phyloP scores from a whole-genome alignment of 2,329 filamentous ascomycete genomes.

The Diaporthe destruens region DNA sequence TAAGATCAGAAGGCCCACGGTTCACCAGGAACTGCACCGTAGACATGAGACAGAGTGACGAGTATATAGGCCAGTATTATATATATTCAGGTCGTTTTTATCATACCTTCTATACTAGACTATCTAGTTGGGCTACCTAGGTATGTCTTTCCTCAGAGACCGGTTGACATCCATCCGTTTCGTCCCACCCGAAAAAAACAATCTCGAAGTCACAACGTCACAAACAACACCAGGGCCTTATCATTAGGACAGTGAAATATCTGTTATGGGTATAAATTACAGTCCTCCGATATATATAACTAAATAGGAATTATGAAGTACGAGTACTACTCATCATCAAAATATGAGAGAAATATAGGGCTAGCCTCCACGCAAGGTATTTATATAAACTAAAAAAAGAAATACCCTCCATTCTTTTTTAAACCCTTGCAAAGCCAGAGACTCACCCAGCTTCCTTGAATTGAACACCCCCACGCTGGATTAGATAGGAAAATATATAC shows the following conservation, averaged over 20 bases:
- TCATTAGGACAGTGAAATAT: neutral
- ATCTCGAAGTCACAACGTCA: neutral
- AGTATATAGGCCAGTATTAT: neutral
- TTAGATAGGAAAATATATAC: too few species aligned
- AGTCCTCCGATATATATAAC: neutral
- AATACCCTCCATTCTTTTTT: neutral
- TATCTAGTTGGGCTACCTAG: neutral
- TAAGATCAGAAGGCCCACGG: neutral
- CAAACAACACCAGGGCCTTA: neutral
- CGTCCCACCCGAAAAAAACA: neutral
- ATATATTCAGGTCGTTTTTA: neutral
- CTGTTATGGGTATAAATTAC: neutral
- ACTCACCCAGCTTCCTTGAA: neutral
- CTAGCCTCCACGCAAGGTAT: neutral
- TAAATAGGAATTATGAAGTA: slow-evolving; percentile 6
- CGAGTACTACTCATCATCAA: neutral
- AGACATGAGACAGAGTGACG: neutral
- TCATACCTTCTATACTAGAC: neutral
- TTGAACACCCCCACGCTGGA: neutral
- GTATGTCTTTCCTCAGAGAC: neutral
- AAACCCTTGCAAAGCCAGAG: neutral
- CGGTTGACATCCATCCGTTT: too few species aligned
- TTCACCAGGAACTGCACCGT: neutral
- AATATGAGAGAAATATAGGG: neutral
- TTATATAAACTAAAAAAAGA: neutral